These are phyloP conservation scores for Brassica incana DNA, from an alignment of 345 rosid genomes.

Conservation along the genomic window DNA sequence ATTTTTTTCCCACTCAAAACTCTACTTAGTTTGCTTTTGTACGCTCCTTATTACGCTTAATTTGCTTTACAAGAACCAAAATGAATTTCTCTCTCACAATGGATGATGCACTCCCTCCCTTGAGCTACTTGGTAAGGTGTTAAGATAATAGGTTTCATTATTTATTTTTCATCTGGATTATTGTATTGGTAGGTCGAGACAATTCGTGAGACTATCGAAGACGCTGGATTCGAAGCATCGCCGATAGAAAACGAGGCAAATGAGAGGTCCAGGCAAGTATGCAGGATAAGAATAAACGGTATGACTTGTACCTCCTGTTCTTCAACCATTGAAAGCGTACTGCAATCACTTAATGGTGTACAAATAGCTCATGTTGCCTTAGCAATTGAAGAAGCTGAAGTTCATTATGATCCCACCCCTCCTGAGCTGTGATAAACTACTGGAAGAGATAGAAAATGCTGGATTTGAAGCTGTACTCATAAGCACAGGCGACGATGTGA, in stretches of 20 bases:
- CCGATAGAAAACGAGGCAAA: slow-evolving; percentile 53
- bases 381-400: slow-evolving; percentile 88
- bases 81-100: background rate
- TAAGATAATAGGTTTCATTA: background rate
- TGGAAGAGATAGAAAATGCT: slow-evolving; percentile 54
- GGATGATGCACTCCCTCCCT: background rate
- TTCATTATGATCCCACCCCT: slow-evolving; percentile 62
- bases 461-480: slow-evolving; percentile 78
- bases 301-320: slow-evolving; percentile 95
- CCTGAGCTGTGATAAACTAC: slow-evolving; percentile 42
- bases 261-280: slow-evolving; percentile 59
- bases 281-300: slow-evolving; percentile 73
- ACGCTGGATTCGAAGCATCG: slow-evolving; percentile 75
- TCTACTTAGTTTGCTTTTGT: background rate
- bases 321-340: slow-evolving; percentile 62
- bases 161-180: background rate
- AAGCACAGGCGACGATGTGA: slow-evolving; percentile 69
- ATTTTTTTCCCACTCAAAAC: background rate
- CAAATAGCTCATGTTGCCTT: slow-evolving; percentile 74
- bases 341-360: slow-evolving; percentile 66
- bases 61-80: background rate
- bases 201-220: slow-evolving; percentile 83
- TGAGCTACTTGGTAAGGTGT: background rate
- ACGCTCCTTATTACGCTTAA: background rate
- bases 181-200: slow-evolving; percentile 57